A percentile compares a stretch with the other conserved stretches of the same genome.
Evolutionary conservation across 768 basidiomycete species (phyloP).

Genomic region (Leucogyrophana mollusca): DNA sequence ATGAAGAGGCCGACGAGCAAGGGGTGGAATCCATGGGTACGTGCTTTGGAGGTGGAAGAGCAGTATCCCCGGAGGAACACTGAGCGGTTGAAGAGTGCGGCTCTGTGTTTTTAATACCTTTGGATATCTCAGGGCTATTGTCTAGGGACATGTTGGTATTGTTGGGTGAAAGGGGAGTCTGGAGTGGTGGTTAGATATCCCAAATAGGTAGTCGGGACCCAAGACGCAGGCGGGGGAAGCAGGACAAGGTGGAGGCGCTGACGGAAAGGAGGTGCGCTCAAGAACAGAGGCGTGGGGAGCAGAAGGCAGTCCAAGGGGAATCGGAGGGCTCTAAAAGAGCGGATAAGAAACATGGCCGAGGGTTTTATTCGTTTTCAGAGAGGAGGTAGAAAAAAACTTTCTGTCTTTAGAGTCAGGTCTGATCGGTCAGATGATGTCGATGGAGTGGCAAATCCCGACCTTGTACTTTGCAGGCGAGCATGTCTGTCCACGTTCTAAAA

Average conservation of each 20-base stretch:
- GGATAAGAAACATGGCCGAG: not conserved
- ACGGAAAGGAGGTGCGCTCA: not conserved
- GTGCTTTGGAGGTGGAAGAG: not conserved
- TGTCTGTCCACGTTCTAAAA: not conserved
- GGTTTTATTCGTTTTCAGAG: not conserved
- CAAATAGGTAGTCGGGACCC: conserved; percentile 34
- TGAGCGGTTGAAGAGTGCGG: conserved; percentile 15
- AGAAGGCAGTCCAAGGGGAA: not conserved
- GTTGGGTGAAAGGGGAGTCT: conserved; percentile 2
- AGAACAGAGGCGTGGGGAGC: not conserved
- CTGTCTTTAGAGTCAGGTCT: not conserved
- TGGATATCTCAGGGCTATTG: conserved; percentile 27
- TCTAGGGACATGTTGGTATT: conserved; percentile 20
- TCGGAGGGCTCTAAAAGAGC: not conserved
- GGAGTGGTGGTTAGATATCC: not conserved
- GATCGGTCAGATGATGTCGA: conserved; percentile 2
- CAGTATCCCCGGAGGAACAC: not conserved
- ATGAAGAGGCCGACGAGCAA: conserved; percentile 1
- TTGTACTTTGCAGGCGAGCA: not conserved
- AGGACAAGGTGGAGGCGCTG: not conserved
- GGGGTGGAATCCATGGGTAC: not conserved
- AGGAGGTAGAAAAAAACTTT: not conserved
- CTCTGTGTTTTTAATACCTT: conserved; percentile 30
- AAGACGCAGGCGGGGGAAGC: conserved; percentile 17
- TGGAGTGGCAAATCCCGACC: conserved; percentile 1